Evolutionary conservation across 257 asterid species (phyloP).

Genomic region (Nicotiana benthamiana): DNA sequence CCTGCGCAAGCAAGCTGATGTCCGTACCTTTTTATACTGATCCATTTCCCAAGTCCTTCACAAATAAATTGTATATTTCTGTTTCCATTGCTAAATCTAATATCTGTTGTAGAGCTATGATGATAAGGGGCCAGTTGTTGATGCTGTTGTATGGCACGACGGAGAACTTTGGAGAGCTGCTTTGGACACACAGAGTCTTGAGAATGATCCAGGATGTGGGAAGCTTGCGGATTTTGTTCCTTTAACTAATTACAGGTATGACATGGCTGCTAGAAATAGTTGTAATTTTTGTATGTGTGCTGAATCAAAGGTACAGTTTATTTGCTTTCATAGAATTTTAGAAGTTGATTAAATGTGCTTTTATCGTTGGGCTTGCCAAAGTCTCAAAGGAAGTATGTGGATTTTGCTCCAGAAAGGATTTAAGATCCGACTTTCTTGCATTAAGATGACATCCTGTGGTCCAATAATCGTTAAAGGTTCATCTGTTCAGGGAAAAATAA

Average conservation of each 20-base stretch:
- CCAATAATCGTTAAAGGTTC: too few species aligned
- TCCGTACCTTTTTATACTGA: conserved; percentile 15
- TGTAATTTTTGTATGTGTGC: not conserved
- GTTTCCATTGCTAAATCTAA: conserved; percentile 14
- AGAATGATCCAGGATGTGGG: conserved; percentile 73
- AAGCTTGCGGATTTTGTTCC: conserved; percentile 79
- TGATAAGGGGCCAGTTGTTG: conserved; percentile 90
- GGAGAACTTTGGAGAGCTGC: conserved; percentile 98
- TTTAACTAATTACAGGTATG: conserved; percentile 87
- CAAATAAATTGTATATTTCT: conserved; percentile 6
- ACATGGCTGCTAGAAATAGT: conserved; percentile 2
- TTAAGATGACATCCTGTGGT: too few species aligned
- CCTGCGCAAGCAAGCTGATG: conserved; percentile 90
- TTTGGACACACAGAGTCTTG: conserved; percentile 87
- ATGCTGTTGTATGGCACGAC: conserved; percentile 98
- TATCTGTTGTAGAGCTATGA: conserved; percentile 56
- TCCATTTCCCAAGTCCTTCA: conserved; percentile 9
- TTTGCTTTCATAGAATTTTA: not conserved
- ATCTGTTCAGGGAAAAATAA: too few species aligned
- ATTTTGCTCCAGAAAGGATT: not conserved
- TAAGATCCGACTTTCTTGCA: too few species aligned
- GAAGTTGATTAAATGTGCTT: not conserved
- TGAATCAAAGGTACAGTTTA: not conserved
- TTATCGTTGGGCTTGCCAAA: not conserved
- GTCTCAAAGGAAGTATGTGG: not conserved